phyloP scores from a whole-genome alignment of 2,329 filamentous ascomycete genomes.

The Colletotrichum karsti region DNA sequence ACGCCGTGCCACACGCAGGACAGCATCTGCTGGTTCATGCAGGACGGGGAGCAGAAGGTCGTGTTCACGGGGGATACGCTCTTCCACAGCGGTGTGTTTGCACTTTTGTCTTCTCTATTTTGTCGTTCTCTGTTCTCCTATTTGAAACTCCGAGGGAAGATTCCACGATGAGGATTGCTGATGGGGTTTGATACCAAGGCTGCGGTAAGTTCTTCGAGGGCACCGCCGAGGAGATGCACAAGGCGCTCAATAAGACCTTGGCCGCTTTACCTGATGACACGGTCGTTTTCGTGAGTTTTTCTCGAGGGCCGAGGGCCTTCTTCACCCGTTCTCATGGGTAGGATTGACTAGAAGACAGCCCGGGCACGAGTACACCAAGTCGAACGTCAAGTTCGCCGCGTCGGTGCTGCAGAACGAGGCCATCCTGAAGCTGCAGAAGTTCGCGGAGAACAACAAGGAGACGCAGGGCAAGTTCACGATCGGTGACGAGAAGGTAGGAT shows the following conservation, averaged over 20 bases:
- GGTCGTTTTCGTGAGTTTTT: slow-evolving; percentile 78
- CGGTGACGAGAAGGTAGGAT: slow-evolving; percentile 91
- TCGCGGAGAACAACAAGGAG: slow-evolving; percentile 81
- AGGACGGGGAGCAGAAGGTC: slow-evolving; percentile 78
- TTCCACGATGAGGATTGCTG: neutral
- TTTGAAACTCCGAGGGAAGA: too few species aligned
- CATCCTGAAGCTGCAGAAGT: slow-evolving; percentile 79
- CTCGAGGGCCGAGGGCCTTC: too few species aligned
- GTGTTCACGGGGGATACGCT: slow-evolving; percentile 98
- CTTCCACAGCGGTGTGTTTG: slow-evolving; percentile 81
- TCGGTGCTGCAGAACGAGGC: slow-evolving; percentile 79
- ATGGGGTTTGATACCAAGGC: slow-evolving; percentile 55
- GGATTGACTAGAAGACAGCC: slow-evolving; percentile 62
- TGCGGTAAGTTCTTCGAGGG: slow-evolving; percentile 98
- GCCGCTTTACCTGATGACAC: slow-evolving; percentile 87
- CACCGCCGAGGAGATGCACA: slow-evolving; percentile 88
- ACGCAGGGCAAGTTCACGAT: slow-evolving; percentile 98
- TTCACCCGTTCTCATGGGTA: neutral
- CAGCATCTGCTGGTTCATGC: slow-evolving; percentile 93
- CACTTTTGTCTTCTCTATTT: neutral
- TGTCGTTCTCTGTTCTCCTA: neutral
- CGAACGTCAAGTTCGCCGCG: slow-evolving; percentile 88
- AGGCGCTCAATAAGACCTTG: slow-evolving; percentile 86
- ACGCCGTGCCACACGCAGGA: slow-evolving; percentile 99
- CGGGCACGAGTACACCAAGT: slow-evolving; percentile 98